phyloP scores from a whole-genome alignment of 2,329 filamentous ascomycete species.

The Stylonectria norvegica region DNA sequence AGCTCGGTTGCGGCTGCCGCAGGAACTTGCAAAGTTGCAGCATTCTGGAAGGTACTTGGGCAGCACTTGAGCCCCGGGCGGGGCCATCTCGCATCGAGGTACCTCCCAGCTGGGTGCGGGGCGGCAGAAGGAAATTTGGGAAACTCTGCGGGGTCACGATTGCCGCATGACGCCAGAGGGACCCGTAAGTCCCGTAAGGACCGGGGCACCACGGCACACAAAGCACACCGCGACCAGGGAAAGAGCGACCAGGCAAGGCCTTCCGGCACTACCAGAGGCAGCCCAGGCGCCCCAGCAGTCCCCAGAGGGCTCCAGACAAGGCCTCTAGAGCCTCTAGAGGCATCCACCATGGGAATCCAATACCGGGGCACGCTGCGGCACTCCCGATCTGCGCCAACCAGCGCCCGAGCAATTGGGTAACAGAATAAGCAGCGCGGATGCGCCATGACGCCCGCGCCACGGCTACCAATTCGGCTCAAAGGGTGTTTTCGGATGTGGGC shows the following conservation, averaged over 20 bases:
- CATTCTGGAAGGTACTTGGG: too few relatives aligned
- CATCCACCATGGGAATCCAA: too few relatives aligned
- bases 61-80: too few relatives aligned
- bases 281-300: not conserved
- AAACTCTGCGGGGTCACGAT: conserved; percentile 25
- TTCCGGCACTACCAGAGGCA: not conserved
- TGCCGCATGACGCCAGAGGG: conserved; percentile 26
- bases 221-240: conserved; percentile 21
- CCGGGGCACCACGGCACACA: too few relatives aligned
- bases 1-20: conserved; percentile 12
- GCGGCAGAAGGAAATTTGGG: not conserved
- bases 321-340: too few relatives aligned
- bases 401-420: conserved; percentile 27
- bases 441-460: conserved; percentile 15
- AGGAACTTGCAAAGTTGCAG: not conserved
- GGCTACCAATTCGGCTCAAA: conserved; percentile 18
- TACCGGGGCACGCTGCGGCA: too few relatives aligned
- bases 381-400: too few relatives aligned
- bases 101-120: conserved; percentile 1
- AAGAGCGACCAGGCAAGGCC: conserved; percentile 12
- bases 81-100: too few relatives aligned
- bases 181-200: too few relatives aligned
- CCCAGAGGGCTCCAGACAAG: too few relatives aligned
- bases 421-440: conserved; percentile 28
- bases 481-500: conserved; percentile 17